Evolutionary conservation across 2,329 filamentous ascomycete genomes (phyloP), one percentile per base, ranked within the genome.

Genomic region (Pestalotiopsis sp.): DNA sequence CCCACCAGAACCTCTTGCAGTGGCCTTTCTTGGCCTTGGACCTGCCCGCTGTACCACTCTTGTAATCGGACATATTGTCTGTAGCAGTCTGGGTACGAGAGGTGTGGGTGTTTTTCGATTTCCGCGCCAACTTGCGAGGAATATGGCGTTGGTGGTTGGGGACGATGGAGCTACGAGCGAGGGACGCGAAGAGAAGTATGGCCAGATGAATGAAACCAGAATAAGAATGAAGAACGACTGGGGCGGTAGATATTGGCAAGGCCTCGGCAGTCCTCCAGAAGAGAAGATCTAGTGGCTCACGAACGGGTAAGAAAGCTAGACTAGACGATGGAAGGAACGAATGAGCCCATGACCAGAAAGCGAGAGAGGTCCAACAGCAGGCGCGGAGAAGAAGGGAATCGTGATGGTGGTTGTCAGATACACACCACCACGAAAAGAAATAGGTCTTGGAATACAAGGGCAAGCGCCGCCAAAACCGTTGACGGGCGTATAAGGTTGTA

Each of bases 1-100:
- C 74, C 89, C 89, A 91, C 90, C 89, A 91, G 73, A 86, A 90
- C 72, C 81, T 83, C 75, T 79, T 83, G 76, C 84, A 85, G 76
- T 89, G 86, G 61, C 82, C 80, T 67, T 80, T 79, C 72, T 81
- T 80, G 38, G 77, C 77, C 69, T 81, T 78, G 27, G 69, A 68
- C 71, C 78, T 81, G 76, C 82, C 83, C 66, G 75, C 65, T 20
- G 72, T 61, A 23, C 66, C 72, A 70, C 73, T 75, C 58, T 70
- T 36, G 61, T 73, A 72, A 13, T 61, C 65, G 11, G 65, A 59
- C 65, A 67, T 67, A 12, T 31, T 67, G 52, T 39, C 25, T 5
- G n/a, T 25, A n/a, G 57, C n/a, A n/a, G 13, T 12, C 31, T 63
- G 14, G n/a, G 20, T 41, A 45, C 45, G 38, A 41, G 23, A 41